Conservation (phyloP, 2,329 filamentous ascomycete species). For the Fusarium abutilonis region DNA sequence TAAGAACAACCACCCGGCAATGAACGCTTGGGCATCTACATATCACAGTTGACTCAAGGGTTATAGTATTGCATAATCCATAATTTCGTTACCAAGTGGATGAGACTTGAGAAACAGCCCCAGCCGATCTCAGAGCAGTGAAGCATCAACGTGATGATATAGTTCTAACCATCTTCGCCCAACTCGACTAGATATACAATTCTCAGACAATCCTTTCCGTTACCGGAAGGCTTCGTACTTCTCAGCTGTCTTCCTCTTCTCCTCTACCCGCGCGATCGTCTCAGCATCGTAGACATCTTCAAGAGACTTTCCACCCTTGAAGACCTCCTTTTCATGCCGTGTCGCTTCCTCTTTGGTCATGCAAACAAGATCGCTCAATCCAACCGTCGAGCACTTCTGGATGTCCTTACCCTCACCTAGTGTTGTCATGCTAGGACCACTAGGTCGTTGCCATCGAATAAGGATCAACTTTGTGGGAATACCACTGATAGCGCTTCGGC, state of each 20-base stretch:
- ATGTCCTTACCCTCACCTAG: conserved; percentile 74
- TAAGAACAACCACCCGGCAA: no score
- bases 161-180: neutral
- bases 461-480: conserved; percentile 81
- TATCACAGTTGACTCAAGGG: no score
- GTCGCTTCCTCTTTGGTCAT: conserved; percentile 93
- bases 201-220: conserved; percentile 1
- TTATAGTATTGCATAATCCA: no score
- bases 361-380: conserved; percentile 78
- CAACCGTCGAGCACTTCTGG: conserved; percentile 79
- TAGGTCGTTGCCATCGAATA: conserved; percentile 80
- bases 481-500: conserved; percentile 83
- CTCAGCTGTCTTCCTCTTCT: conserved; percentile 73
- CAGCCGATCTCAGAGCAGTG: neutral
- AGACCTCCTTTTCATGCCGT: conserved; percentile 80
- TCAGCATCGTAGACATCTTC: conserved; percentile 79
- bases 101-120: neutral
- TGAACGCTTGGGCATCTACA: no score
- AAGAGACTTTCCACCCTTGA: conserved; percentile 72
- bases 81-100: neutral
- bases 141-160: conserved; percentile 1
- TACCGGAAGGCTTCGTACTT: conserved; percentile 64
- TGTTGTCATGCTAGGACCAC: conserved; percentile 63
- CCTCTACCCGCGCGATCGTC: conserved; percentile 73
- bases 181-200: neutral